Evolutionary conservation across 192 early-diverging fungal genomes (phyloP).

Genomic region (Umbelopsis vinacea): DNA sequence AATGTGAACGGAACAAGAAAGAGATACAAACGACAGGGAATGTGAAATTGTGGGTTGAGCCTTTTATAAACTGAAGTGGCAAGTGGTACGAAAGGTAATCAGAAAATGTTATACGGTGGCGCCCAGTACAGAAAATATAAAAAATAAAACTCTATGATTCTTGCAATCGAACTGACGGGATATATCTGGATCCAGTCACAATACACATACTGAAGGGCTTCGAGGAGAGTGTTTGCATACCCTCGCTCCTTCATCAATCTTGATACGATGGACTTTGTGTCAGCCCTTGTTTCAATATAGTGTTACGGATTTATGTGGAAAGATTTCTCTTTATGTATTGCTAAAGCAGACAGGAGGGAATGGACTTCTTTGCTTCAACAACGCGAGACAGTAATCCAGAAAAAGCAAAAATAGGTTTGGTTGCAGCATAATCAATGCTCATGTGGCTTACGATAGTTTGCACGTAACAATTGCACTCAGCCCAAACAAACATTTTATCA

Average conservation of each 20-base stretch:
- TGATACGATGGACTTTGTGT: not conserved
- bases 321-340: not conserved
- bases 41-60: conserved; percentile 56
- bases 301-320: conserved; percentile 17
- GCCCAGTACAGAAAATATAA: conserved; percentile 3
- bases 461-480: not conserved
- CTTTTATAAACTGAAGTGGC: conserved; percentile 49
- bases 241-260: too few species aligned
- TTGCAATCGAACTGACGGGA: too few species aligned
- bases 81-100: conserved; percentile 59
- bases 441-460: not conserved
- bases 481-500: not conserved
- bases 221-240: too few species aligned
- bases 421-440: conserved; percentile 15
- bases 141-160: not conserved
- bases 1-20: not conserved
- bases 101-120: conserved; percentile 1
- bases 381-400: conserved; percentile 8
- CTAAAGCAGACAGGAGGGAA: not conserved
- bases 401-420: conserved; percentile 14
- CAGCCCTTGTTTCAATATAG: not conserved
- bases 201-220: too few species aligned
- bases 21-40: conserved; percentile 13
- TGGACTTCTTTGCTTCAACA: conserved; percentile 7
- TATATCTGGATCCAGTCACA: too few species aligned